These are phyloP conservation scores for Globisporangium irregulare DNA, from an alignment of 352 stramenopile species.

Conservation along the genomic window DNA sequence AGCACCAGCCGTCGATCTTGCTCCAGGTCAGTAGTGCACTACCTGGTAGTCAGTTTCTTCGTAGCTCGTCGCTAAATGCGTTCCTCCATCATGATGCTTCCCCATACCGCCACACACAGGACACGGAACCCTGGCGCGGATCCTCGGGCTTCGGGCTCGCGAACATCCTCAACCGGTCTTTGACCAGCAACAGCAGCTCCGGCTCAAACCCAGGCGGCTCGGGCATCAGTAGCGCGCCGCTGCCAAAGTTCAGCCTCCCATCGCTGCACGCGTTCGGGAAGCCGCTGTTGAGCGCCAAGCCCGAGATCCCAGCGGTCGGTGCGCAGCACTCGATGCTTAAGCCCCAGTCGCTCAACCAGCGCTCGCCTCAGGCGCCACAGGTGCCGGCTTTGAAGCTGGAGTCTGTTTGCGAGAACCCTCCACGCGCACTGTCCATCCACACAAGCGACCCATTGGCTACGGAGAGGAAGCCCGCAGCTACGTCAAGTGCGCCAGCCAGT, in stretches of 20 bases:
- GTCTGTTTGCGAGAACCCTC: neutral
- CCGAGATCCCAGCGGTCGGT: slow-evolving; percentile 25
- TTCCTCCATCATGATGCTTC: slow-evolving; percentile 16
- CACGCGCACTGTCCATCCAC: slow-evolving; percentile 13
- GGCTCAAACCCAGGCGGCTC: neutral
- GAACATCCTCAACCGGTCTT: slow-evolving; percentile 72
- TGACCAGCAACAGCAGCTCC: slow-evolving; percentile 10
- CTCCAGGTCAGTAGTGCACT: slow-evolving; percentile 16
- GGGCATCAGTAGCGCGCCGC: slow-evolving; percentile 9
- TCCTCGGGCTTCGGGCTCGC: slow-evolving; percentile 74
- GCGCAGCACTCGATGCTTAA: slow-evolving; percentile 32
- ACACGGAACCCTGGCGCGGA: slow-evolving; percentile 63
- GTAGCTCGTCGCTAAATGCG: slow-evolving; percentile 22
- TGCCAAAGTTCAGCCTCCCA: slow-evolving; percentile 71
- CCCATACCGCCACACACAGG: slow-evolving; percentile 26
- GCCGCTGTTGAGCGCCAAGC: slow-evolving; percentile 47
- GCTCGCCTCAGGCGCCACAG: neutral
- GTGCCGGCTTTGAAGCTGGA: neutral
- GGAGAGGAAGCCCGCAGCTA: neutral
- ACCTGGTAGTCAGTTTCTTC: slow-evolving; percentile 2
- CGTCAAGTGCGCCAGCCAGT: neutral
- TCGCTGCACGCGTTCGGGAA: slow-evolving; percentile 76
- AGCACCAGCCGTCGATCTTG: neutral
- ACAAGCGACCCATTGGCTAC: slow-evolving; percentile 10
- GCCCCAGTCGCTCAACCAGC: neutral